Percentiles rank a stretch among this genome's conserved stretches.
phyloP scores from a whole-genome alignment of 2,329 filamentous ascomycete species.

The Arthrocladium fulminans region DNA sequence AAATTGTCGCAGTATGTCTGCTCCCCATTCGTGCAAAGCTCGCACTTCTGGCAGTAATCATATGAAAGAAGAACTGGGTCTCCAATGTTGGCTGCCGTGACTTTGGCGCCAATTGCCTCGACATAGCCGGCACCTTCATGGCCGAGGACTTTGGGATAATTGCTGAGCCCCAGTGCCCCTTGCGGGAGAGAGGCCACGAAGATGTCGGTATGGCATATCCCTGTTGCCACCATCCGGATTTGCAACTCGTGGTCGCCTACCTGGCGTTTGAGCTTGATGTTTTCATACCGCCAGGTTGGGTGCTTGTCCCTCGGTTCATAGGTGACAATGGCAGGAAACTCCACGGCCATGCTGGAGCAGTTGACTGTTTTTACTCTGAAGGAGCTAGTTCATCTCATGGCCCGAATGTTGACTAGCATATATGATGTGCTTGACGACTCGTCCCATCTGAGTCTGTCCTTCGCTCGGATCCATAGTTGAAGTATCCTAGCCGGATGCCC shows the following conservation, averaged over 20 bases:
- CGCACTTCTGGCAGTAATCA: constrained; percentile 19
- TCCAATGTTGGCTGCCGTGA: neutral
- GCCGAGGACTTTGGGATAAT: constrained; percentile 8
- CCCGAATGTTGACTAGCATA: no score
- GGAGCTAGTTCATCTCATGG: no score
- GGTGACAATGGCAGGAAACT: no score
- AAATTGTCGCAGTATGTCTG: constrained; percentile 19
- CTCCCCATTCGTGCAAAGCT: constrained; percentile 14
- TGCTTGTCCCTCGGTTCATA: no score
- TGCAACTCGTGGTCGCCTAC: constrained; percentile 8
- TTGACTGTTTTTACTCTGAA: no score
- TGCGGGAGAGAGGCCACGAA: neutral
- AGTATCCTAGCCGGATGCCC: no score
- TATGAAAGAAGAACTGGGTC: constrained; percentile 23
- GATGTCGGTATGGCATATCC: constrained; percentile 12
- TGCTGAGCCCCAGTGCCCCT: neutral
- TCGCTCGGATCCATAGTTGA: no score
- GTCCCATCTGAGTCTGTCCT: no score
- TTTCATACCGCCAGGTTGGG: no score
- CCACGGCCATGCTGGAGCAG: no score
- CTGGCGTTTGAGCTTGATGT: no score
- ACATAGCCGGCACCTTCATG: constrained; percentile 11
- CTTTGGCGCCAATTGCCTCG: constrained; percentile 1
- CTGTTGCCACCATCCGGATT: constrained; percentile 9
- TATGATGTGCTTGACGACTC: no score